A percentile compares a stretch with the other conserved stretches of the same genome.
Conservation (phyloP, 164 flowering plant genomes). For the Sextonia rubra region DNA sequence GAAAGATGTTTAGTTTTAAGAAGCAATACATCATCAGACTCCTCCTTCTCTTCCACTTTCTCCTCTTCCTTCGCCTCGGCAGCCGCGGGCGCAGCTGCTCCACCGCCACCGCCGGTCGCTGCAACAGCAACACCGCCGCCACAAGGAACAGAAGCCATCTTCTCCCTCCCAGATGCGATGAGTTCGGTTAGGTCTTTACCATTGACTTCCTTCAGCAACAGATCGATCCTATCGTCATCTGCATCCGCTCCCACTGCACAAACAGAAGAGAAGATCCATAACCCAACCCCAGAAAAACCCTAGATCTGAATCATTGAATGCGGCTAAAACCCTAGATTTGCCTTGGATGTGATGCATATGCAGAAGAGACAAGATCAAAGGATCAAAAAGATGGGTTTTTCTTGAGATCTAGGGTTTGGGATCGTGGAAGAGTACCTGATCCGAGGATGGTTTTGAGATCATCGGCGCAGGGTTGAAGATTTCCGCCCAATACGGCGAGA, state of each 20-base stretch:
- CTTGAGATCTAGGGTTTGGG: background rate
- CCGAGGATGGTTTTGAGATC: conserved; percentile 56
- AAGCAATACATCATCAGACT: conserved; percentile 35
- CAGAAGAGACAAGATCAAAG: background rate
- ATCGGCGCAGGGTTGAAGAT: conserved; percentile 40
- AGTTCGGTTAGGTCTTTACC: conserved; percentile 42
- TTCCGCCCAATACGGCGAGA: conserved; percentile 71
- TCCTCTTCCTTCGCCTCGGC: conserved; percentile 38
- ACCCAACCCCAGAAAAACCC: background rate
- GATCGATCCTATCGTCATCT: conserved; percentile 30
- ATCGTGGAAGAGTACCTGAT: conserved; percentile 57
- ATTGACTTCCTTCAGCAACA: conserved; percentile 28
- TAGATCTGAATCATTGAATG: background rate
- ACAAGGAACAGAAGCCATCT: conserved; percentile 36
- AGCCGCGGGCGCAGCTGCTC: conserved; percentile 18
- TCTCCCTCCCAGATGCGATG: conserved; percentile 37
- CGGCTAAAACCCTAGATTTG: too few relatives aligned
- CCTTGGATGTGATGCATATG: too few relatives aligned
- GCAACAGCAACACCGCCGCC: conserved; percentile 33
- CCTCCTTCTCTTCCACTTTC: conserved; percentile 42
- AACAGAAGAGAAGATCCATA: background rate
- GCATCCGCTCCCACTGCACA: conserved; percentile 40
- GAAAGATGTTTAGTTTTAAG: background rate
- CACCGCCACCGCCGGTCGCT: conserved; percentile 22
- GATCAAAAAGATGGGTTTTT: too few relatives aligned